phyloP scores from a whole-genome alignment of 1,284 basidiomycete species.

The Trichosporon ovoides region DNA sequence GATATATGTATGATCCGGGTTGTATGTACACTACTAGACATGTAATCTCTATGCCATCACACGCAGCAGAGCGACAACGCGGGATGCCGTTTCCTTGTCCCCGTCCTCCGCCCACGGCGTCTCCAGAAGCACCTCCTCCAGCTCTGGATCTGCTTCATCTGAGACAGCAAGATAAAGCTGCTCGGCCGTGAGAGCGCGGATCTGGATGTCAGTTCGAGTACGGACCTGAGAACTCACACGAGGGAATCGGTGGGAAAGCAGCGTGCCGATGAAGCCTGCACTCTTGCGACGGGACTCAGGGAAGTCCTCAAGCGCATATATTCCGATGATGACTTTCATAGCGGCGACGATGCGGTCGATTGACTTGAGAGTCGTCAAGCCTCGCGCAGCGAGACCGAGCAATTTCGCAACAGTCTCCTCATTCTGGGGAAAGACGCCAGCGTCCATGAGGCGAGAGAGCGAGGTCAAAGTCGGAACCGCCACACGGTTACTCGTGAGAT shows the following conservation, averaged over 20 bases:
- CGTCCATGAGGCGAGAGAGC: slow-evolving; percentile 65
- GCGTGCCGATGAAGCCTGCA: slow-evolving; percentile 54
- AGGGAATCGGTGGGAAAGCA: slow-evolving; percentile 73
- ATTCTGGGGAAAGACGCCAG: slow-evolving; percentile 30
- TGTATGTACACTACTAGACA: neutral
- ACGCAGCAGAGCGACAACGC: slow-evolving; percentile 11
- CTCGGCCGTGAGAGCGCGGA: slow-evolving; percentile 73
- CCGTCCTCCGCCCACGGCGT: slow-evolving; percentile 61
- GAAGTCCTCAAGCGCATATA: slow-evolving; percentile 4
- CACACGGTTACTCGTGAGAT: slow-evolving; percentile 60
- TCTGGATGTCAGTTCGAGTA: slow-evolving; percentile 53
- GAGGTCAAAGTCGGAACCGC: slow-evolving; percentile 74
- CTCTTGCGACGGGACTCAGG: slow-evolving; percentile 51
- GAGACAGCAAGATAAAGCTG: slow-evolving; percentile 66
- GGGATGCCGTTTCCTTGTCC: slow-evolving; percentile 10
- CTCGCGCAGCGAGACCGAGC: slow-evolving; percentile 18
- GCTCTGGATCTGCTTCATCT: slow-evolving; percentile 63
- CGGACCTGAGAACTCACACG: no score
- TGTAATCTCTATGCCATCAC: neutral
- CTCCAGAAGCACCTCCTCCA: slow-evolving; percentile 71
- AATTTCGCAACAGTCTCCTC: slow-evolving; percentile 2
- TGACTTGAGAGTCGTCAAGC: slow-evolving; percentile 58
- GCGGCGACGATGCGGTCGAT: slow-evolving; percentile 67
- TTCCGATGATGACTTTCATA: slow-evolving; percentile 63
- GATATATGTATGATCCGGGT: neutral